Evolutionary conservation across 2,329 filamentous ascomycete species (phyloP).

Genomic region (Diaporthe helianthi): DNA sequence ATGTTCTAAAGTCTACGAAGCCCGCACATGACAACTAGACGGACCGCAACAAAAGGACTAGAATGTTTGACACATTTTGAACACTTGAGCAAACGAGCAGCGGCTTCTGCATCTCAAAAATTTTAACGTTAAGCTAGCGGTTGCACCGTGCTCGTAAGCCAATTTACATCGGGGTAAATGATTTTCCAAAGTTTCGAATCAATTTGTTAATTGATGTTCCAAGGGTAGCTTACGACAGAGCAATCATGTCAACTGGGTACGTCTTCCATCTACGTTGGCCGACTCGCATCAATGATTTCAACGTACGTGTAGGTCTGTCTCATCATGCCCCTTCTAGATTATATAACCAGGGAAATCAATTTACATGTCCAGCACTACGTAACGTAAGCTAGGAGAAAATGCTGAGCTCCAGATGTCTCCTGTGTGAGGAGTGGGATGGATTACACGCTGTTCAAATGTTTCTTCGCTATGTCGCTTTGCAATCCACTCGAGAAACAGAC

Average conservation of each 20-base stretch:
- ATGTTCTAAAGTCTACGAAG: no score
- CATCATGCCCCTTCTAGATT: not conserved
- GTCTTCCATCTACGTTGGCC: not conserved
- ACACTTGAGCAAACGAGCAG: no score
- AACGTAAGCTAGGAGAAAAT: not conserved
- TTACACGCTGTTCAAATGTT: not conserved
- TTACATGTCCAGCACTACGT: not conserved
- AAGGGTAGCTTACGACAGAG: not conserved
- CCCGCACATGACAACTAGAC: not conserved
- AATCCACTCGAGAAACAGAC: not conserved
- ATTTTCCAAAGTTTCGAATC: no score
- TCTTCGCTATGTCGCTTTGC: not conserved
- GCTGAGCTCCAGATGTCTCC: not conserved
- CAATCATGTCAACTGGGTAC: not conserved
- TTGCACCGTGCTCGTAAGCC: not conserved
- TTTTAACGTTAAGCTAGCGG: not conserved
- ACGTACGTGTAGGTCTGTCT: not conserved
- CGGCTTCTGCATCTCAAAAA: not conserved
- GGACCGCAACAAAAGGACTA: not conserved
- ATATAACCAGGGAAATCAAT: not conserved
- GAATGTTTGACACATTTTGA: not conserved
- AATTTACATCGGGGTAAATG: not conserved
- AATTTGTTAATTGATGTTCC: no score
- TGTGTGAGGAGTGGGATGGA: not conserved
- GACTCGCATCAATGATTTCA: not conserved